Evolutionary conservation across 768 basidiomycete species (phyloP), one percentile per base, ranked within the genome.

Genomic region (Russula compacta): DNA sequence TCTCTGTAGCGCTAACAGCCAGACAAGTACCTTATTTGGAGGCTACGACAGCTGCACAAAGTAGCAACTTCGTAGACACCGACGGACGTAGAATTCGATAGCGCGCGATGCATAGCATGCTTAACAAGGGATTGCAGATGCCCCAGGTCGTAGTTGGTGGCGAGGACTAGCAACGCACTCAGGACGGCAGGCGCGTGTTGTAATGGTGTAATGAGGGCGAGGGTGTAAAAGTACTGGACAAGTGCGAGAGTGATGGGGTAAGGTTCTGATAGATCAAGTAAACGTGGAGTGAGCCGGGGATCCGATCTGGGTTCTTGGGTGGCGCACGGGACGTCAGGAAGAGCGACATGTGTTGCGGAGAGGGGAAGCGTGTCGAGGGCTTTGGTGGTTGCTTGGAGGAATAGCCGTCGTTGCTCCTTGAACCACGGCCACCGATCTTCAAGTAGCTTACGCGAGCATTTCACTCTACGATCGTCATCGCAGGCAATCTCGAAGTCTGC

Each of bases 351-450:
- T 76, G 85, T 82, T 1, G 81, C 69, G 12, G 85, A 83, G 3
- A 76, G 69, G 0, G 88, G 86, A 47, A 89, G 72, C 8, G 75
- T 73, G 47, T 86, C 83, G 46, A 87, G 74, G 6, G 82, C 78
- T 32, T 74, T 75, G 48, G 74, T 74, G 1, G 89, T 88, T 9
- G 76, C 79, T 54, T 81, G 77, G 39, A 86, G 66, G 68, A 89
- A 84, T 53, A 75, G 75, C 54, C 75, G 71, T 19, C 86, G 76
- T 69, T 91, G 85, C 55, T 84, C 82, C 66, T 82, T 81, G 79
- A 99, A 94, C 95, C 95, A 99, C 1, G 89, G 84, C 95, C 95
- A 99, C 38, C 95, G 81, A 38, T 92, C 87, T 69, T 91, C 87
- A 33, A 99, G 77, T n/a, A 92, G 71, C 70, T 81, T 85, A 50